Base-by-base conservation (phyloP, 441 rosid genomes). In the Breynia disticha region DNA sequence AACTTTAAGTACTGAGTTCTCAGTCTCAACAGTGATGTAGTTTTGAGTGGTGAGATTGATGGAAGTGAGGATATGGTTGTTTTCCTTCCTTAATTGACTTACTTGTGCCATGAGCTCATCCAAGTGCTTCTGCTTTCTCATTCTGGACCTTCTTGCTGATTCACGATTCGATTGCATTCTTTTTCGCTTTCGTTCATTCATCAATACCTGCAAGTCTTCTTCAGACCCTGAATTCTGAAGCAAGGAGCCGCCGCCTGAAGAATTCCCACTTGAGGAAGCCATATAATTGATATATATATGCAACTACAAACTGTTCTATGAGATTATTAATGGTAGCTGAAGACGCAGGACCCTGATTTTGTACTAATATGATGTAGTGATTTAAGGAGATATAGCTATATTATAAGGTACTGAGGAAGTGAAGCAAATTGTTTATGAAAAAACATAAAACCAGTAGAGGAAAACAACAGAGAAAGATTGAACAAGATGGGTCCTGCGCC, bases 391-490 rank as follows among this genome's bases (percentile, higher is more conserved):
- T n/a, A n/a, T n/a, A 47, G 19, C 4, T 47, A 17, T 47, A 13
- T 16, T 38, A 28, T 37, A 38, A 16, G 9, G 6, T 11, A 9
- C 50, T 41, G 37, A 42, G 48, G 41, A 2, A 58, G 61, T 5
- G 46, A 46, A 52, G 35, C 35, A 28, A 28, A 1, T 51, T 11
- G 53, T 48, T 77, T 67, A 80, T 76, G 95, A 89, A 73, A 90
- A 87, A 61, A 83, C 86, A 75, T 90, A 90, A 62, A 90, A 72
- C 95, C 94, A 87, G 81, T 90, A 87, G 53, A 90, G 97, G 67
- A 90, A 90, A 45, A 78, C 91, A 50, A 90, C 95, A 9, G 97
- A 90, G 86, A 90, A 84, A 49, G 97, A 90, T 69, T 90, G 97
- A 83, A 90, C 95, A 15, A 87, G 84, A 68, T 86, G 97, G 72